These are phyloP conservation scores for Tetrahymena borealis DNA, from an alignment of 73 alveolate species.

Conservation along the genomic window DNA sequence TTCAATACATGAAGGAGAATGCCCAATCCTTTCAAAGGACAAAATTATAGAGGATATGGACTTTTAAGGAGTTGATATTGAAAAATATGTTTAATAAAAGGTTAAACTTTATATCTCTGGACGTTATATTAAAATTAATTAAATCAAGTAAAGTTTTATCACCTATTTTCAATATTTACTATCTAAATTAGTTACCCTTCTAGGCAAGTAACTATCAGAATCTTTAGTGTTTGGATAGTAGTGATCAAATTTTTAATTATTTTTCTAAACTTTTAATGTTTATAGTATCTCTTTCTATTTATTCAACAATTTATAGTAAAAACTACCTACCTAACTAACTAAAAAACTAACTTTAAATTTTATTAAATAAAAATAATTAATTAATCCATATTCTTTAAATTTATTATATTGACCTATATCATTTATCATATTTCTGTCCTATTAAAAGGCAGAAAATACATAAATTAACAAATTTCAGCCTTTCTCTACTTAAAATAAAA, in stretches of 20 bases:
- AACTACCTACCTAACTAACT: too few species aligned
- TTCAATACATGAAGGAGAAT: neutral
- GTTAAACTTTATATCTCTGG: neutral
- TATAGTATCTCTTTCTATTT: neutral
- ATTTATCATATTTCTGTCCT: too few species aligned
- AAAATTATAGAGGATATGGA: slow-evolving; percentile 14
- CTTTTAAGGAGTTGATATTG: slow-evolving; percentile 5
- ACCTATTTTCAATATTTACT: neutral
- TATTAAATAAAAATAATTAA: too few species aligned
- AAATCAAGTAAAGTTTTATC: neutral
- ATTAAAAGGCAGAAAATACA: too few species aligned
- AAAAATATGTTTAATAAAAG: neutral
- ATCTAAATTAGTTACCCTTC: neutral
- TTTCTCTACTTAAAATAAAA: too few species aligned
- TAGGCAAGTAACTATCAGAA: neutral
- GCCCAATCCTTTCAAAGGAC: slow-evolving; percentile 1
- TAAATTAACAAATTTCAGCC: too few species aligned
- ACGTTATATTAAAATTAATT: neutral
- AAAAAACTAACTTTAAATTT: too few species aligned
- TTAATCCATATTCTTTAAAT: too few species aligned
- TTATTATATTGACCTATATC: too few species aligned
- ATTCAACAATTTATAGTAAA: neutral
- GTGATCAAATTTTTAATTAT: neutral
- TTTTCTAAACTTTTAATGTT: neutral
- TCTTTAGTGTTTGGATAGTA: neutral